Base-by-base conservation (phyloP, 257 asterid genomes). In the Cinchona pubescens region DNA sequence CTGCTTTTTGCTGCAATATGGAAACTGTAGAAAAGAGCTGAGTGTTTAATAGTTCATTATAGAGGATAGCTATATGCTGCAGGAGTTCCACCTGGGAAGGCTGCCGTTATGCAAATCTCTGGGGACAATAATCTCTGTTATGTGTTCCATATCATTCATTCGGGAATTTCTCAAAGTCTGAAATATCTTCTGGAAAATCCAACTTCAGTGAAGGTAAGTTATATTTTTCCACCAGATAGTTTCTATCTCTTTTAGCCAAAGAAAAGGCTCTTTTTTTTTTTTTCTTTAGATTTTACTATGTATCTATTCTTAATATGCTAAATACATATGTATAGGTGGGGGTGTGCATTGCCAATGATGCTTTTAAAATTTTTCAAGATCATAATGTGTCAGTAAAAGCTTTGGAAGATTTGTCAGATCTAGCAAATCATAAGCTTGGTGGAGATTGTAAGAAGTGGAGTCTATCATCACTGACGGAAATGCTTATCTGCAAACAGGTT, bases 101-200 rank as follows among this genome's bases (percentile, higher is more conserved):
- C 91, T 48, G 97, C 98, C 60, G 97, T 92, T 68, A 78, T 94
- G 91, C 97, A 94, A 83, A 89, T 94, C 79, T 94, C 97, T 66
- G 95, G 90, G 55, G 96, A 86, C 71, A 85, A 77, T 63, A 79
- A 61, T 70, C 60, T 72, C 70, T 94, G 98, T 78, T 83, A 88
- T 82, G 93, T 94, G 49, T 45, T 94, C 86, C 98, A 94, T 86
- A 85, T 94, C 66, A 56, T 83, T 80, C 94, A 90, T 78, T 85
- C 97, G 42, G 95, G 93, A 82, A 89, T 94, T 69, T 87, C 98
- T 61, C 85, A 84, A 72, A 86, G 75, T 29, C 83, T 94, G 83
- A 89, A 61, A 72, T 49, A 70, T 75, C 93, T 94, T 78, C 98
- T 94, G 49, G 95, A 90, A 88, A 89, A 88, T 72, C 81, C 87